Conservation (phyloP, 305 asterid genomes). For the Fraxinus greggii region DNA sequence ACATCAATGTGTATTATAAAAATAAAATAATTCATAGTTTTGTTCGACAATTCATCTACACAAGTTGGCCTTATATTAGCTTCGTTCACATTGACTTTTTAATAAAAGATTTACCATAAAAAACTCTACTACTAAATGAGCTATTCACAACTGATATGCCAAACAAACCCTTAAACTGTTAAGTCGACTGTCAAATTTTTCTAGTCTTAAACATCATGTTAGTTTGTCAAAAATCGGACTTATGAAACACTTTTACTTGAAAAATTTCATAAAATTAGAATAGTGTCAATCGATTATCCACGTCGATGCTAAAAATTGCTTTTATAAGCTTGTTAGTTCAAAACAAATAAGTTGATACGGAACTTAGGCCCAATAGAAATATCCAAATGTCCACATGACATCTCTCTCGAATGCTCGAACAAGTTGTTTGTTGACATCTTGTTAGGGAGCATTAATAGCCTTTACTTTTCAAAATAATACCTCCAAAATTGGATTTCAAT, state of each 20-base stretch:
- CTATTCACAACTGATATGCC: no score
- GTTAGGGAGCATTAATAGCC: background rate
- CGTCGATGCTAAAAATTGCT: background rate
- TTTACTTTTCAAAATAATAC: background rate
- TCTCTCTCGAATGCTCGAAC: background rate
- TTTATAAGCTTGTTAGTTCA: background rate
- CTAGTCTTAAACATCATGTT: no score
- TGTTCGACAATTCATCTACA: background rate
- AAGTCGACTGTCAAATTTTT: no score
- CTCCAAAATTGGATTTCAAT: background rate
- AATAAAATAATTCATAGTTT: background rate
- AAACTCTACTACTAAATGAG: no score
- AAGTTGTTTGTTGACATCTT: background rate
- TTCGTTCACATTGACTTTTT: background rate
- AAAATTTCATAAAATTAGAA: background rate
- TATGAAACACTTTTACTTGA: background rate
- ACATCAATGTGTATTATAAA: background rate
- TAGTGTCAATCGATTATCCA: background rate
- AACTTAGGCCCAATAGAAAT: background rate
- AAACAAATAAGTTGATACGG: background rate
- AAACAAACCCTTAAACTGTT: no score
- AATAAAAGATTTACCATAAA: background rate
- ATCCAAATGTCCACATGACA: background rate
- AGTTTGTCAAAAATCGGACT: no score
- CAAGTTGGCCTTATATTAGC: background rate